Percentiles rank a stretch among this genome's conserved stretches.
Evolutionary conservation across 2,329 filamentous ascomycete genomes (phyloP).

Genomic region (Pseudocercospora ulei): DNA sequence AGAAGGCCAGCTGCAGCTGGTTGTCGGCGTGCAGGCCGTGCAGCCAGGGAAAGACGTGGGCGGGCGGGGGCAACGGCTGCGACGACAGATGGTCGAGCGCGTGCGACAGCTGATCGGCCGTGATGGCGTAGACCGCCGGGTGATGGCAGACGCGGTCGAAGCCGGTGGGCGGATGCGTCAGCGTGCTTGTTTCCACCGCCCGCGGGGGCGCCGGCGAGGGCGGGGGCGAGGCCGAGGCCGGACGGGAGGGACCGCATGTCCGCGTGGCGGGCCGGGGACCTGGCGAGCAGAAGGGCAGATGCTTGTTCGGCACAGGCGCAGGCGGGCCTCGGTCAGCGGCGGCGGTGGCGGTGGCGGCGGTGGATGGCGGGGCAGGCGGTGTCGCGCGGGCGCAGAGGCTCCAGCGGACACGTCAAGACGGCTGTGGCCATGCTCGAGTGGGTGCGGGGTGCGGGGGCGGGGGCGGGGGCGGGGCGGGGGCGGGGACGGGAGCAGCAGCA

Average conservation of each 20-base stretch:
- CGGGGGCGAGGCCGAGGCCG: slow-evolving; percentile 43
- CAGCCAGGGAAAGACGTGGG: slow-evolving; percentile 89
- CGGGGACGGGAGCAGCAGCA: no score
- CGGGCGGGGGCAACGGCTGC: slow-evolving; percentile 73
- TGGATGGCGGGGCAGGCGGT: slow-evolving; percentile 47
- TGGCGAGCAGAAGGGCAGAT: slow-evolving; percentile 78
- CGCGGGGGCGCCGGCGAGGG: slow-evolving; percentile 54
- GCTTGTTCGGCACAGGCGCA: slow-evolving; percentile 69
- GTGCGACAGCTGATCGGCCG: slow-evolving; percentile 55
- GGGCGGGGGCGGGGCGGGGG: slow-evolving; percentile 2
- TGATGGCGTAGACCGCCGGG: slow-evolving; percentile 62
- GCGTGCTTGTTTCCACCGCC: slow-evolving; percentile 52
- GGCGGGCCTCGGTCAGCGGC: slow-evolving; percentile 48
- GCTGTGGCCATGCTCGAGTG: slow-evolving; percentile 32
- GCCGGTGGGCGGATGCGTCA: slow-evolving; percentile 62
- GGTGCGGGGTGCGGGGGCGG: slow-evolving; percentile 7
- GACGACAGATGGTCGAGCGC: slow-evolving; percentile 67
- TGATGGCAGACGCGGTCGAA: slow-evolving; percentile 49
- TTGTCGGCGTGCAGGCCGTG: slow-evolving; percentile 88
- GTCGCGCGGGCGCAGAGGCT: slow-evolving; percentile 33
- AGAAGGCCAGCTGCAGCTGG: slow-evolving; percentile 80
- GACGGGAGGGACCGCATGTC: no score
- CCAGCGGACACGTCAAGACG: slow-evolving; percentile 36
- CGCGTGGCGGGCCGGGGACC: slow-evolving; percentile 56
- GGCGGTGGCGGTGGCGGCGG: slow-evolving; percentile 52